These are phyloP conservation scores for Mrakia frigida DNA, from an alignment of 768 basidiomycete species.

Conservation along the genomic window DNA sequence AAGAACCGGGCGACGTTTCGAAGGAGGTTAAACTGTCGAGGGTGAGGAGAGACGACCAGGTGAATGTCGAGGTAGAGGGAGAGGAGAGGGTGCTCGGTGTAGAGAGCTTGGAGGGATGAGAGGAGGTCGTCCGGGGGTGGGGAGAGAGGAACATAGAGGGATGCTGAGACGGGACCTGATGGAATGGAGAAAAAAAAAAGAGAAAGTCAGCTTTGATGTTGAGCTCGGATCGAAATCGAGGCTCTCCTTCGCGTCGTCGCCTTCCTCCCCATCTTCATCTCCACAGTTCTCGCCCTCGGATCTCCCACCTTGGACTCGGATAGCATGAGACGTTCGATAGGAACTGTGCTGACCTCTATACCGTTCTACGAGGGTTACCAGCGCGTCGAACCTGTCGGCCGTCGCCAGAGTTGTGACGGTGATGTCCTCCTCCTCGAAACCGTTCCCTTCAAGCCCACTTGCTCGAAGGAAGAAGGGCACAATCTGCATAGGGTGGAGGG, in stretches of 20 bases:
- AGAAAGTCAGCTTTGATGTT: conserved; percentile 8
- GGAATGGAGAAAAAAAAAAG: neutral
- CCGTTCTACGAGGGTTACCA: conserved; percentile 64
- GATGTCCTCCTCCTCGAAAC: conserved; percentile 60
- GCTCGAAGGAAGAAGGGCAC: conserved; percentile 78
- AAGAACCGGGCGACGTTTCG: conserved; percentile 78
- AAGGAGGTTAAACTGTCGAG: conserved; percentile 82
- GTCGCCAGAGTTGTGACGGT: conserved; percentile 83
- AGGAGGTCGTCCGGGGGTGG: conserved; percentile 48
- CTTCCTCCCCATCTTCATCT: no score
- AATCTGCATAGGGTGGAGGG: conserved; percentile 59
- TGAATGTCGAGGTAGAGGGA: conserved; percentile 72
- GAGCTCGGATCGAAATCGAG: no score
- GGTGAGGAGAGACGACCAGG: conserved; percentile 63
- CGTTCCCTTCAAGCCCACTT: conserved; percentile 43
- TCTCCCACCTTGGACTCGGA: no score
- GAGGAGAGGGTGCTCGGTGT: conserved; percentile 63
- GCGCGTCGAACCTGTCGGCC: conserved; percentile 66
- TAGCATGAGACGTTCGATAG: no score
- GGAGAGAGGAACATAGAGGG: conserved; percentile 64
- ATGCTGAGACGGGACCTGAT: conserved; percentile 75
- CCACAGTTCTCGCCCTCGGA: no score
- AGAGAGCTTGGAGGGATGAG: conserved; percentile 60
- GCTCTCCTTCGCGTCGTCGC: no score
- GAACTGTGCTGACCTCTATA: conserved; percentile 57